Evolutionary conservation across 768 basidiomycete genomes (phyloP).

Genomic region (Dioszegia aurantiaca): DNA sequence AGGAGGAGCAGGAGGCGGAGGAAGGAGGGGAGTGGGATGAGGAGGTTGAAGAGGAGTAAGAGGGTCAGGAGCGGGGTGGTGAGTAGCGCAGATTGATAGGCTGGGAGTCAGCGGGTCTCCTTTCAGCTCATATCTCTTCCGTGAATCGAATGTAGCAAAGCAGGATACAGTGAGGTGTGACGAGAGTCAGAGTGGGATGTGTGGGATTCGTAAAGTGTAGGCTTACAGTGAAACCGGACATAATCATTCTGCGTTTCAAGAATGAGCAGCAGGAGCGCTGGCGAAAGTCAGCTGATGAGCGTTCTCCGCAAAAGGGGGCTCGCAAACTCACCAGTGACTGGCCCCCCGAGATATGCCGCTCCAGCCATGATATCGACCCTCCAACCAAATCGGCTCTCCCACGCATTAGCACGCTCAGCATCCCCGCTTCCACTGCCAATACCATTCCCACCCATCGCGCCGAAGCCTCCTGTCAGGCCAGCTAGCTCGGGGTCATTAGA

Average conservation of each 20-base stretch:
- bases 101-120: slow-evolving; percentile 54
- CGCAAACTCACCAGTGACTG: slow-evolving; percentile 63
- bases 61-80: slow-evolving; percentile 63
- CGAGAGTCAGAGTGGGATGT: too few relatives aligned
- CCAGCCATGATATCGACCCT: slow-evolving; percentile 68
- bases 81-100: slow-evolving; percentile 73
- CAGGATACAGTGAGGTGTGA: too few relatives aligned
- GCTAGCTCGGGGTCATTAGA: slow-evolving; percentile 54
- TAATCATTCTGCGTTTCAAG: slow-evolving; percentile 74
- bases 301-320: not conserved
- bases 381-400: slow-evolving; percentile 69
- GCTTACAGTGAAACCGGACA: slow-evolving; percentile 72
- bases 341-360: slow-evolving; percentile 66
- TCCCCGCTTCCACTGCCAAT: slow-evolving; percentile 15
- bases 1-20: slow-evolving; percentile 59
- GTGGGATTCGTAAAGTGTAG: not conserved
- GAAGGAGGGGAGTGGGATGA: slow-evolving; percentile 60
- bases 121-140: too few relatives aligned
- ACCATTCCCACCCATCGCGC: slow-evolving; percentile 29
- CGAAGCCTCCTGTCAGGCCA: slow-evolving; percentile 53
- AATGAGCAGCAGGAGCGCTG: slow-evolving; percentile 66
- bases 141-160: too few relatives aligned
- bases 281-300: slow-evolving; percentile 7
- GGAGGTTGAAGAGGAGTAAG: slow-evolving; percentile 58
- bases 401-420: slow-evolving; percentile 57